Base-by-base conservation (phyloP, 495 filamentous ascomycete species). In the Massariosphaeria phaeospora region DNA sequence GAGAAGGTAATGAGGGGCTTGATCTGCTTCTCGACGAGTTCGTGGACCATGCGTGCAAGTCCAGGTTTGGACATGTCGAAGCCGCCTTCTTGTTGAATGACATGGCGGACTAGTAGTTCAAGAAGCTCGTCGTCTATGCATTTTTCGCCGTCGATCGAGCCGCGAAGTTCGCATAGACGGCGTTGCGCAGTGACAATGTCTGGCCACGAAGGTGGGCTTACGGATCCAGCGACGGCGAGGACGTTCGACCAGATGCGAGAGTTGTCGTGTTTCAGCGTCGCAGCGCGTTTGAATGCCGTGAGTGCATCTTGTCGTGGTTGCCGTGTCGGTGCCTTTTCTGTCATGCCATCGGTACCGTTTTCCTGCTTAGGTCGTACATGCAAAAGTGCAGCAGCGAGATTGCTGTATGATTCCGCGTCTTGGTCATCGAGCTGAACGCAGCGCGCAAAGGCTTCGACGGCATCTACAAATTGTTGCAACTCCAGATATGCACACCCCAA, bases 191-290 rank as follows among this genome's bases (percentile, higher is more conserved):
- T 70, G 13, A 96, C 68, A 17, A 95, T 73, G 34, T 96, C 88
- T 1, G 74, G 68, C 66, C 85, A 86, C 0, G 86, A 79, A 0
- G 86, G 84, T 21, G 90, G 90, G 0, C 77, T 76, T 13, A 90
- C 74, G 8, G 88, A 84, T 3, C 86, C 80, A 0, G 87, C 84
- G 33, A 99, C 84, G 1, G 85, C 88, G 41, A 97, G 77, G 12
- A 96, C 80, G 64, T 99, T 99, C 56, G 95, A 88, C 91, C 90
- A 96, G 58, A 99, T 96, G 52, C 88, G 80, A 76, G 82, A 85
- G 70, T 89, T 86, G 52, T 86, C 83, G 67, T 86, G 77, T 29
- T 93, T 91, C 20, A 93, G 78, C 12, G 77, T 73, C 2, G 88
- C 88, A 30, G 90, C 93, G 47, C 84, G 81, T 62, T 91, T 90